Conservation (phyloP, 2,329 filamentous ascomycete species). For the Gnomoniopsis sp. region DNA sequence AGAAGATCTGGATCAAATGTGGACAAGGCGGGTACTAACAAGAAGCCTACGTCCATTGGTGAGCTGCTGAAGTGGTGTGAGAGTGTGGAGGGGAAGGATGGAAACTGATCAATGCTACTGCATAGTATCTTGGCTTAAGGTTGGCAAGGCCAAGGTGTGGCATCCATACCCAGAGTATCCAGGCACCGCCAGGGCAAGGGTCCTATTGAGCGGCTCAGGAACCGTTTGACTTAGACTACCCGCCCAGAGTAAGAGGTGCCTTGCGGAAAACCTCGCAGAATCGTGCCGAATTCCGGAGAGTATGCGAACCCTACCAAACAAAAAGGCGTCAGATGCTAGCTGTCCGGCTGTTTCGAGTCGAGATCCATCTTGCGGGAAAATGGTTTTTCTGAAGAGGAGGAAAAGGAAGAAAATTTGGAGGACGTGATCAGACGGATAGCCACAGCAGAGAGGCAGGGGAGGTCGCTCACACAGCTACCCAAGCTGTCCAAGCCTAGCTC, state of each 20-base stretch:
- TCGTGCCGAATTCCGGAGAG: not conserved
- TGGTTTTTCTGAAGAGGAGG: not conserved
- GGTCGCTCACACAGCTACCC: not conserved
- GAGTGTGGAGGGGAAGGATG: not conserved
- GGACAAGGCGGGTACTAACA: not conserved
- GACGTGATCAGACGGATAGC: not conserved
- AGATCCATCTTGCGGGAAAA: not conserved
- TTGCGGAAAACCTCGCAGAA: not conserved
- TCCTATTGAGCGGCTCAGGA: conserved; percentile 5
- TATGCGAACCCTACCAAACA: not conserved
- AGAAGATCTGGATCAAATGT: not conserved
- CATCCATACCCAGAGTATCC: not conserved
- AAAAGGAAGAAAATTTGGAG: not conserved
- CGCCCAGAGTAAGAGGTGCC: not conserved
- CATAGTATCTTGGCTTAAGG: not conserved
- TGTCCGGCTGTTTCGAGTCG: not conserved
- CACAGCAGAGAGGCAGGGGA: not conserved
- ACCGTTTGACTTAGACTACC: conserved; percentile 9
- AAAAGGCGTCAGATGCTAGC: not conserved
- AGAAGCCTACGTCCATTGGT: not conserved
- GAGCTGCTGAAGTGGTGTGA: not conserved
- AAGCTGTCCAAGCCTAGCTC: no score
- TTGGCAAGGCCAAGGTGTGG: not conserved
- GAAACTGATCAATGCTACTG: conserved; percentile 10
- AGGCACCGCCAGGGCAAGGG: conserved; percentile 2